These are phyloP conservation scores for Geum urbanum DNA, from an alignment of 306 rosid species.

Conservation along the genomic window DNA sequence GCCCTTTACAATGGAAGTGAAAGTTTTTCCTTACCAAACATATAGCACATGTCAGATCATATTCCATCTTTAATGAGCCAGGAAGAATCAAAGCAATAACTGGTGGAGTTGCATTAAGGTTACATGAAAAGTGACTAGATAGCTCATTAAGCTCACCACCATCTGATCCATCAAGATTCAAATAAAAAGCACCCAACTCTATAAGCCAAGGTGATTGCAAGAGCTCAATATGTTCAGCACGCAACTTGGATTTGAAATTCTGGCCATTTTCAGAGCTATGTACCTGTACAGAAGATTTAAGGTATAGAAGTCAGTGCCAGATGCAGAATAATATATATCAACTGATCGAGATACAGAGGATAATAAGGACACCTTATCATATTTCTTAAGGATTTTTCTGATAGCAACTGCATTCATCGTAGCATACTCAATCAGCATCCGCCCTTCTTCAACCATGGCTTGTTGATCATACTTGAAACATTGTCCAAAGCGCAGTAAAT, in stretches of 20 bases:
- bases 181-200: constrained; percentile 83
- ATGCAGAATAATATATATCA: neutral
- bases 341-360: constrained; percentile 3
- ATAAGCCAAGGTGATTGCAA: constrained; percentile 89
- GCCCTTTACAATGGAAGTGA: neutral
- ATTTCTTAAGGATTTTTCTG: constrained; percentile 88
- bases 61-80: constrained; percentile 59
- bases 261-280: constrained; percentile 71
- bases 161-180: constrained; percentile 51
- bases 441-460: constrained; percentile 60
- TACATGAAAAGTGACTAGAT: constrained; percentile 54
- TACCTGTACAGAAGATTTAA: constrained; percentile 38
- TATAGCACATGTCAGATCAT: constrained; percentile 75
- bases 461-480: constrained; percentile 66
- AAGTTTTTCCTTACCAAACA: constrained; percentile 68
- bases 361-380: constrained; percentile 65
- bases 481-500: constrained; percentile 42
- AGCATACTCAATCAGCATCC: constrained; percentile 67
- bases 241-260: constrained; percentile 72
- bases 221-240: constrained; percentile 68
- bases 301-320: constrained; percentile 1
- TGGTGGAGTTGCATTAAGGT: constrained; percentile 36
- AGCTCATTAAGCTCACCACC: constrained; percentile 44
- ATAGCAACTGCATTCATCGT: constrained; percentile 81
- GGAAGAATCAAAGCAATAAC: constrained; percentile 64